Percentiles rank a stretch among this genome's conserved stretches.
phyloP scores from a whole-genome alignment of 164 flowering plant genomes.

The Magnolia officinalis region DNA sequence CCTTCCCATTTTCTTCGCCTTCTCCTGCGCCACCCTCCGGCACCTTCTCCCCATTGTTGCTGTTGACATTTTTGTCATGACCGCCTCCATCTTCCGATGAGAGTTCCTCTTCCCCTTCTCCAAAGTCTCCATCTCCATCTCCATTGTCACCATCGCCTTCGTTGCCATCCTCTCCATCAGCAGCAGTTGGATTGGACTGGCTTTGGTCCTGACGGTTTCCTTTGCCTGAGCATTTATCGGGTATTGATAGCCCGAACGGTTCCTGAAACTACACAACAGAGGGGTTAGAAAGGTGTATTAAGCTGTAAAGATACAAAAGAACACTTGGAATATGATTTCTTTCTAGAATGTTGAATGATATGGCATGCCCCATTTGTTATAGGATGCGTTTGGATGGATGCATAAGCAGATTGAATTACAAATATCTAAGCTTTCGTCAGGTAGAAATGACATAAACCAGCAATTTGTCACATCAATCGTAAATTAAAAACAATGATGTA shows the following conservation, averaged over 20 bases:
- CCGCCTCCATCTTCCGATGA: constrained; percentile 22
- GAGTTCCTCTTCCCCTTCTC: constrained; percentile 32
- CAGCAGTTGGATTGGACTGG: constrained; percentile 26
- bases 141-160: constrained; percentile 21
- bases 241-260: constrained; percentile 6
- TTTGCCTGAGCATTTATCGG: constrained; percentile 2
- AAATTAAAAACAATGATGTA: too few relatives aligned
- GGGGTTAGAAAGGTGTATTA: too few relatives aligned
- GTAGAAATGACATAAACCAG: too few relatives aligned
- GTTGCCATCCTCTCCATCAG: constrained; percentile 24
- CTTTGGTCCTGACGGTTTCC: constrained; percentile 15
- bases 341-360: too few relatives aligned
- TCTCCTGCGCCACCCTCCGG: constrained; percentile 25
- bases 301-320: background rate
- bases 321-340: background rate
- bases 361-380: too few relatives aligned
- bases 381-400: too few relatives aligned
- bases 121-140: constrained; percentile 24
- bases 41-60: constrained; percentile 23
- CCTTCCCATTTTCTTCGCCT: constrained; percentile 12
- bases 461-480: too few relatives aligned
- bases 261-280: constrained; percentile 23
- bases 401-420: too few relatives aligned
- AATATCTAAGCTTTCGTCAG: too few relatives aligned
- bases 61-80: constrained; percentile 22